Conservation (phyloP, 495 filamentous ascomycete genomes). For the Chaetomium cochliodes region DNA sequence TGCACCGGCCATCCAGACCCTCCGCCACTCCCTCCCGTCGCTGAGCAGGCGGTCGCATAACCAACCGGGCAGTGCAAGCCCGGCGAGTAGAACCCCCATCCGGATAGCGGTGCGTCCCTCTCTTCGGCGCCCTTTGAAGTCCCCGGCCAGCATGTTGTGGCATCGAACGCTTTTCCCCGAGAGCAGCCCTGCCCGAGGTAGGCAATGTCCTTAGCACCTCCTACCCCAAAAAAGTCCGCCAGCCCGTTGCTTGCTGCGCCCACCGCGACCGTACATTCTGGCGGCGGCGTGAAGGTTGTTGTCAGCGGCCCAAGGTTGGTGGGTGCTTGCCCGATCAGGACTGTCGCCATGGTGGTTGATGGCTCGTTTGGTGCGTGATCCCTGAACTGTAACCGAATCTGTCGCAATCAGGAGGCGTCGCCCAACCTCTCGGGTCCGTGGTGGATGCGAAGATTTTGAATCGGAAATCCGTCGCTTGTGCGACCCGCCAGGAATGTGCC, state of each 20-base stretch:
- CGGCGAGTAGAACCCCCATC: slow-evolving; percentile 40
- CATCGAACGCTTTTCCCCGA: slow-evolving; percentile 26
- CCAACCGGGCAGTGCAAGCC: slow-evolving; percentile 37
- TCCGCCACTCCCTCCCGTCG: slow-evolving; percentile 33
- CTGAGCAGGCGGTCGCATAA: slow-evolving; percentile 39
- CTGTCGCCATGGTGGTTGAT: slow-evolving; percentile 26
- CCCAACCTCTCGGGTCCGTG: background rate
- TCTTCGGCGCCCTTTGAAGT: slow-evolving; percentile 26
- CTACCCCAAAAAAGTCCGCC: slow-evolving; percentile 21
- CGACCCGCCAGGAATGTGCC: slow-evolving; percentile 4
- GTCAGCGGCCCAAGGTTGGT: slow-evolving; percentile 39
- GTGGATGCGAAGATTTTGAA: slow-evolving; percentile 15
- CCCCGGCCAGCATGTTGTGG: slow-evolving; percentile 37
- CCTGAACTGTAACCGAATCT: background rate
- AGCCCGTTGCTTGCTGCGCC: slow-evolving; percentile 23
- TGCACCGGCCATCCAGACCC: slow-evolving; percentile 34
- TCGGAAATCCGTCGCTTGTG: background rate
- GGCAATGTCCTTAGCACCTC: slow-evolving; percentile 22
- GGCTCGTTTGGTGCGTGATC: background rate
- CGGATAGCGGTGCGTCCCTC: slow-evolving; percentile 22
- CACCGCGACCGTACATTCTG: slow-evolving; percentile 35
- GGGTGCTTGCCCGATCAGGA: slow-evolving; percentile 29
- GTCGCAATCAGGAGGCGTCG: background rate
- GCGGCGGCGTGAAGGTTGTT: slow-evolving; percentile 38
- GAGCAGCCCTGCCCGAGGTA: slow-evolving; percentile 31